Evolutionary conservation across 2,329 filamentous ascomycete species (phyloP), one percentile per base, ranked within the genome.

Genomic region (Arthroderma uncinatum): DNA sequence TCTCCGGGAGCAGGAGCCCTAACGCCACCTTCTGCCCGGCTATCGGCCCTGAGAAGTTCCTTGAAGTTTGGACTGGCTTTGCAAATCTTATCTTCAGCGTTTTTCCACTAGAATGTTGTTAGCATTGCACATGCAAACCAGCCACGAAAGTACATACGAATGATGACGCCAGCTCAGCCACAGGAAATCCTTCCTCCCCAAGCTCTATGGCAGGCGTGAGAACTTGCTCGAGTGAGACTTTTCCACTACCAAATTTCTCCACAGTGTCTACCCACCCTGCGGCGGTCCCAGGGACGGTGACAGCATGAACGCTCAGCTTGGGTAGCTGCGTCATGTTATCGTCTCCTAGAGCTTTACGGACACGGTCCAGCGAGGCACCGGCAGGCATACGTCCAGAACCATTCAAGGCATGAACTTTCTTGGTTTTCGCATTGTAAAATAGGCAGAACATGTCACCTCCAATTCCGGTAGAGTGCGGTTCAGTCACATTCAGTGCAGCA

Each of bases 361-460:
- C 79, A 33, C 76, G 78, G 55, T 89, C 84, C 0, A 94, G 77
- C 0, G 84, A 87, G 61, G 76, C 83, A 37, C 85, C 82, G 54
- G 74, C 78, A 3, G 87, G 84, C 2, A 89, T 82, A 28, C 93
- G 84, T n/a, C 93, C 93, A 1, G 91, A 96, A 19, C 91, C 93
- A 71, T 98, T 98, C 71, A 97, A 76, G 8, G 90, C 88, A 56
- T 84, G 85, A 7, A 97, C 85, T 61, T 87, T 86, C 67, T 87
- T 86, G 0, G 85, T 88, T 64, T 85, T 81, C 42, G 89, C 89
- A 68, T 94, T 82, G 76, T 92, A 97, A 78, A 83, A 96, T 36
- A 97, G 82, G 71, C 91, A 91, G 74, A 97, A 98, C 84, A 95
- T 90, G 73, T 98, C 93, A 61, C 93, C 93, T 58, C 93, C 93